These are phyloP conservation scores for Crepidotus variabilis DNA, from an alignment of 768 basidiomycete genomes.

Conservation along the genomic window DNA sequence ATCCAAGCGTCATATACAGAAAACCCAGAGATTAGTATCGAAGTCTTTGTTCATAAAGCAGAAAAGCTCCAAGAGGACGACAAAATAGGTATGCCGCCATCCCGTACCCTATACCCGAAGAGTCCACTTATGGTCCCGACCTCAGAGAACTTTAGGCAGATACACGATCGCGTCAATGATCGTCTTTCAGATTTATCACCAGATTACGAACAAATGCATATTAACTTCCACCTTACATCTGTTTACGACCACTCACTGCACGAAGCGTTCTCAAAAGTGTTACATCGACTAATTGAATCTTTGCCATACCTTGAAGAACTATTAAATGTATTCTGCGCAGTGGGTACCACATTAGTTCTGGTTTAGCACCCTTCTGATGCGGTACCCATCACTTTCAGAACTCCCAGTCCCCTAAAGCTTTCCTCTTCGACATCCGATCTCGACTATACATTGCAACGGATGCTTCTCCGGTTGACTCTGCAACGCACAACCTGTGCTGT, in stretches of 20 bases:
- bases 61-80: slow-evolving; percentile 91
- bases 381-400: slow-evolving; percentile 47
- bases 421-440: slow-evolving; percentile 84
- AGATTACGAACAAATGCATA: slow-evolving; percentile 74
- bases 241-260: slow-evolving; percentile 91
- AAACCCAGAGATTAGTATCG: slow-evolving; percentile 75
- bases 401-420: slow-evolving; percentile 90
- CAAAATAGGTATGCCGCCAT: slow-evolving; percentile 64
- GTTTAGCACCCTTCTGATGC: slow-evolving; percentile 1
- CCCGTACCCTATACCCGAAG: neutral
- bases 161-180: slow-evolving; percentile 83
- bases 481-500: slow-evolving; percentile 84
- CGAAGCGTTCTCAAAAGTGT: slow-evolving; percentile 86
- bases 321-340: slow-evolving; percentile 81
- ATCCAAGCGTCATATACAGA: slow-evolving; percentile 72
- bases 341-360: slow-evolving; percentile 27
- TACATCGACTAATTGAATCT: slow-evolving; percentile 84
- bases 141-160: slow-evolving; percentile 86
- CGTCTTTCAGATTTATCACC: slow-evolving; percentile 71
- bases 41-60: slow-evolving; percentile 94
- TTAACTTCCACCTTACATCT: slow-evolving; percentile 89
- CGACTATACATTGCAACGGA: slow-evolving; percentile 93
- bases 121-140: neutral
- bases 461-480: slow-evolving; percentile 84
- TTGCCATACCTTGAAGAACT: slow-evolving; percentile 85